Evolutionary conservation across 2,329 filamentous ascomycete genomes (phyloP).

Genomic region (Botrytis pseudocinerea): DNA sequence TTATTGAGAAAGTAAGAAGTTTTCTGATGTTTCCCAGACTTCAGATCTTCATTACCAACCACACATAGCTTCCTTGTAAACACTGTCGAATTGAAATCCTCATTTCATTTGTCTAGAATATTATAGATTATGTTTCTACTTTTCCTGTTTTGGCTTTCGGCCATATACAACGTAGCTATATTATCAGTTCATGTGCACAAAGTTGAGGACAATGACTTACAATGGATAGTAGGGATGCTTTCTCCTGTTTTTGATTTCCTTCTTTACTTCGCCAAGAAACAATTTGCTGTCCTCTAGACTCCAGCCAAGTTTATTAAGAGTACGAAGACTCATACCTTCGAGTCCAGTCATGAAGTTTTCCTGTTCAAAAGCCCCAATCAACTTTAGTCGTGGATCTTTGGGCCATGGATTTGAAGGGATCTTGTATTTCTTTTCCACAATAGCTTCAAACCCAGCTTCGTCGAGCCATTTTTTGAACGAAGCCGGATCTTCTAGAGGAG

Average conservation of each 20-base stretch:
- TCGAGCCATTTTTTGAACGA: conserved; percentile 36
- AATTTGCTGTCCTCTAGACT: background rate
- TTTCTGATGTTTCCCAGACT: too few species aligned
- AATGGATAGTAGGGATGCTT: conserved; percentile 1
- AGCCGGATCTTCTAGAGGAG: background rate
- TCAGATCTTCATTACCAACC: background rate
- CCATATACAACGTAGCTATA: background rate
- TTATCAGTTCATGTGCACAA: background rate
- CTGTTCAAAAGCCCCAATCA: conserved; percentile 24
- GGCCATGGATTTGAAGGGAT: conserved; percentile 37
- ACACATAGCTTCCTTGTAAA: background rate
- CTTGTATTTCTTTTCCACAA: conserved; percentile 36
- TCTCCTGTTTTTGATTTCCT: background rate
- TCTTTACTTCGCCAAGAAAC: conserved; percentile 7
- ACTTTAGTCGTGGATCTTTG: conserved; percentile 34
- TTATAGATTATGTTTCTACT: background rate
- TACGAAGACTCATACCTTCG: conserved; percentile 6
- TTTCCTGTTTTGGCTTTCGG: background rate
- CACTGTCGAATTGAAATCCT: background rate
- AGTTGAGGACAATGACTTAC: background rate
- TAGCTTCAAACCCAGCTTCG: conserved; percentile 33
- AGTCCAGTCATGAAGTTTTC: conserved; percentile 3
- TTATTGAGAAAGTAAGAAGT: background rate
- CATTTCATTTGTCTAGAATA: background rate
- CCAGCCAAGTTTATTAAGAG: background rate